Percentiles rank a stretch among this genome's conserved stretches.
Conservation (phyloP, 78 protist genomes). For the Dictyostelium brefeldianum region DNA sequence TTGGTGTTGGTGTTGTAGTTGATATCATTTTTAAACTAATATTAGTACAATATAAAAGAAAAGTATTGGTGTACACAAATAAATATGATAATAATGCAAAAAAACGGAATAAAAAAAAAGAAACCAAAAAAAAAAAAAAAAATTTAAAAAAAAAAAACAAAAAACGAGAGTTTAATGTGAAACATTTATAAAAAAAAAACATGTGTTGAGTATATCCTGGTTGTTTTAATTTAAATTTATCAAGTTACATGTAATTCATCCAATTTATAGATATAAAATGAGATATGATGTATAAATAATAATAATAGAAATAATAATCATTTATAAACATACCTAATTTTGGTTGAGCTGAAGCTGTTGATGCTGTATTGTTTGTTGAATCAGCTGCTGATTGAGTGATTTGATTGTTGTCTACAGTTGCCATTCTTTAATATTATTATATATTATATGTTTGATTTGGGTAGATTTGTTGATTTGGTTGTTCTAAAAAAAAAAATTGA, state of each 20-base stretch:
- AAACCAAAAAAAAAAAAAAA: not conserved
- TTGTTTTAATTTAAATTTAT: no score
- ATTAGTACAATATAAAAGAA: not conserved
- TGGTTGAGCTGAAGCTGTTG: not conserved
- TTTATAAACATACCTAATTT: not conserved
- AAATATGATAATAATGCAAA: not conserved
- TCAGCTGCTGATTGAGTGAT: not conserved
- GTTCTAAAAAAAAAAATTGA: constrained; percentile 2
- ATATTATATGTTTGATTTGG: not conserved
- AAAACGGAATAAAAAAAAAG: not conserved
- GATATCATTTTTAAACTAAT: constrained; percentile 1
- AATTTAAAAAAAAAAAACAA: not conserved
- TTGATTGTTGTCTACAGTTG: constrained; percentile 13
- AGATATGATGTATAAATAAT: no score
- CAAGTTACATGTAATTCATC: no score
- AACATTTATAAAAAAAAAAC: no score
- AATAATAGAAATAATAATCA: not conserved
- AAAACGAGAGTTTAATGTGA: not conserved
- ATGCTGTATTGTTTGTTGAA: constrained; percentile 10
- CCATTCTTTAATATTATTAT: not conserved
- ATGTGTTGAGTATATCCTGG: no score
- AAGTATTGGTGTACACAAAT: no score
- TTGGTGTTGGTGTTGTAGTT: not conserved
- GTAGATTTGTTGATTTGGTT: no score
- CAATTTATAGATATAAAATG: no score